phyloP scores from a whole-genome alignment of 208 protist genomes.

The Crithidia mellificae region DNA sequence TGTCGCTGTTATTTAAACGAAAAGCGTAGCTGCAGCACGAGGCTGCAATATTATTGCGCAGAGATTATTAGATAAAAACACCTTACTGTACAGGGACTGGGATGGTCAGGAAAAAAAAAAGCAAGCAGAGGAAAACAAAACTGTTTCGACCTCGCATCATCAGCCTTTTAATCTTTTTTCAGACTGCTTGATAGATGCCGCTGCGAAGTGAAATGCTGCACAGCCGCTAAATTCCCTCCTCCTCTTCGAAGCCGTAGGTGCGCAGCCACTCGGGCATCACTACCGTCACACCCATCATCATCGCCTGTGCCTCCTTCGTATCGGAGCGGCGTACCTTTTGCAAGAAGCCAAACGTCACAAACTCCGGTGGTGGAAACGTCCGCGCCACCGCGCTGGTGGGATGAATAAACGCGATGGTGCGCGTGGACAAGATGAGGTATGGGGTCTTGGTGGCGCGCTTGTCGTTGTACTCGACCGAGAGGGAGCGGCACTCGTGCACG shows the following conservation, averaged over 20 bases:
- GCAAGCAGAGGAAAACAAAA: no score
- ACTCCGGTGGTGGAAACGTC: constrained; percentile 88
- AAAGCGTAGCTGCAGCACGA: no score
- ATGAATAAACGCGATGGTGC: constrained; percentile 83
- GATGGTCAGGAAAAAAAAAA: no score
- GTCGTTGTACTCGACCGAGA: constrained; percentile 85
- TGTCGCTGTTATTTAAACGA: no score
- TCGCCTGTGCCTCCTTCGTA: constrained; percentile 67
- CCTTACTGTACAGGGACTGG: no score
- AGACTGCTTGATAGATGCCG: no score
- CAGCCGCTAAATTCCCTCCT: neutral
- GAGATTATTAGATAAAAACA: no score
- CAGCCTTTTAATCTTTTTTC: no score
- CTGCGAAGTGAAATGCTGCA: neutral
- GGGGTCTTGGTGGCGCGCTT: constrained; percentile 77
- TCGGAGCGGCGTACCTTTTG: constrained; percentile 78
- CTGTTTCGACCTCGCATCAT: no score
- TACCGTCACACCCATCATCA: constrained; percentile 90
- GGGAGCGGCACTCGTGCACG: constrained; percentile 84
- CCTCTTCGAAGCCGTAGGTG: constrained; percentile 58
- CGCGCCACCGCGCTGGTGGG: constrained; percentile 81
- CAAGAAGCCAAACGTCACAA: constrained; percentile 79
- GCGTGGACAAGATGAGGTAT: constrained; percentile 68
- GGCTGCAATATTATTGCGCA: no score
- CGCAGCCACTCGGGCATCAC: constrained; percentile 86